A percentile compares a stretch with the other conserved stretches of the same genome.
Conservation (phyloP, 805 yeast species). For the Candida verbasci region DNA sequence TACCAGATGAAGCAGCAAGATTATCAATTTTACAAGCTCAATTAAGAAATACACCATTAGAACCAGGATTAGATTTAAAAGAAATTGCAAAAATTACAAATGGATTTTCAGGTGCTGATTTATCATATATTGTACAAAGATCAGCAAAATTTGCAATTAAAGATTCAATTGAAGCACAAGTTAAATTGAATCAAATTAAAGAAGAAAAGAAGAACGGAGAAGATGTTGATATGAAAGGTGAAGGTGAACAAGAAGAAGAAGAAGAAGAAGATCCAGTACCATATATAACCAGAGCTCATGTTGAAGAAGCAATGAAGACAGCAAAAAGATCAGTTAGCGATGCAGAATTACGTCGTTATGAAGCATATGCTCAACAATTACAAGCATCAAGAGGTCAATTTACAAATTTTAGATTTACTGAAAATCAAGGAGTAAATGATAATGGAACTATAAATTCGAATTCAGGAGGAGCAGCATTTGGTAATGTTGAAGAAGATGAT, state of each 20-base stretch:
- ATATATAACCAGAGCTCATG: slow-evolving; percentile 86
- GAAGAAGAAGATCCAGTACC: slow-evolving; percentile 94
- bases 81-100: slow-evolving; percentile 92
- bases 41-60: slow-evolving; percentile 96
- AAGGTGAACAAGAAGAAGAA: slow-evolving; percentile 62
- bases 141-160: slow-evolving; percentile 98
- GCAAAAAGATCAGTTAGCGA: slow-evolving; percentile 97
- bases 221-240: slow-evolving; percentile 48
- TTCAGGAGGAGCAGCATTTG: slow-evolving; percentile 43
- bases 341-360: slow-evolving; percentile 96
- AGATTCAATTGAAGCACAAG: slow-evolving; percentile 86
- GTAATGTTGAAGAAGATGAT: slow-evolving; percentile 52
- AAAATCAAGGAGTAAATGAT: slow-evolving; percentile 23
- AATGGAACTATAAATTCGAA: slow-evolving; percentile 27
- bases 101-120: slow-evolving; percentile 99
- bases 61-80: slow-evolving; percentile 86
- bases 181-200: slow-evolving; percentile 32
- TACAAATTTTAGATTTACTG: slow-evolving; percentile 82
- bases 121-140: slow-evolving; percentile 95
- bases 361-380: slow-evolving; percentile 95
- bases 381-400: slow-evolving; percentile 95
- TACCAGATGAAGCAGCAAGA: slow-evolving; percentile 95
- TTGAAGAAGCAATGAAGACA: slow-evolving; percentile 99
- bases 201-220: slow-evolving; percentile 43
- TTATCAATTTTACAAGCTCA: slow-evolving; percentile 91